Conservation (phyloP, 2,329 filamentous ascomycete genomes). For the Pseudofabraea citricarpa region DNA sequence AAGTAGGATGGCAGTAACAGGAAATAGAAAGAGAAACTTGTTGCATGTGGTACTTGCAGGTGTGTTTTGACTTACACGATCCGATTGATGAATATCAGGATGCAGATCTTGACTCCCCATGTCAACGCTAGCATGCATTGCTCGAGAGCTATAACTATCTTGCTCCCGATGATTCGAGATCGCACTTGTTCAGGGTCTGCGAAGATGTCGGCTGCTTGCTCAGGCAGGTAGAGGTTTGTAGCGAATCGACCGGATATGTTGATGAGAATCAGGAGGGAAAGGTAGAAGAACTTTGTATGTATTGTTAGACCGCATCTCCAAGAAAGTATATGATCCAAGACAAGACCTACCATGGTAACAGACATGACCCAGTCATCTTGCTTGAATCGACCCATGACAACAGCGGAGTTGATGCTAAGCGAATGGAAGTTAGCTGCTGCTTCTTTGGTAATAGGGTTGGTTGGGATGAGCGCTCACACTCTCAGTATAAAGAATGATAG, state of each 20-base stretch:
- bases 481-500: slow-evolving; percentile 11
- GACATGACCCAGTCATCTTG: slow-evolving; percentile 34
- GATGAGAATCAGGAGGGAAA: slow-evolving; percentile 29
- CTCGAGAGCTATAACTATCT: slow-evolving; percentile 43
- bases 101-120: slow-evolving; percentile 48
- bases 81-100: slow-evolving; percentile 38
- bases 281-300: slow-evolving; percentile 28
- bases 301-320: slow-evolving; percentile 1
- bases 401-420: slow-evolving; percentile 10
- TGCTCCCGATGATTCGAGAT: slow-evolving; percentile 39
- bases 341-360: slow-evolving; percentile 29
- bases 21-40: no score
- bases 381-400: slow-evolving; percentile 11
- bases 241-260: slow-evolving; percentile 31
- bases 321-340: neutral
- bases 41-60: neutral
- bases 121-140: slow-evolving; percentile 43
- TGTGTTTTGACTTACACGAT: slow-evolving; percentile 17
- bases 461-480: slow-evolving; percentile 14
- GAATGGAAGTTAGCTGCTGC: slow-evolving; percentile 2
- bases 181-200: slow-evolving; percentile 33
- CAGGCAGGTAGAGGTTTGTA: slow-evolving; percentile 33
- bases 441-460: neutral
- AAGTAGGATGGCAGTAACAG: no score
- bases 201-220: slow-evolving; percentile 27